Evolutionary conservation across 1,139 yeast species (phyloP), one percentile per base, ranked within the genome.

Genomic region (Hyphopichia khmerensis): DNA sequence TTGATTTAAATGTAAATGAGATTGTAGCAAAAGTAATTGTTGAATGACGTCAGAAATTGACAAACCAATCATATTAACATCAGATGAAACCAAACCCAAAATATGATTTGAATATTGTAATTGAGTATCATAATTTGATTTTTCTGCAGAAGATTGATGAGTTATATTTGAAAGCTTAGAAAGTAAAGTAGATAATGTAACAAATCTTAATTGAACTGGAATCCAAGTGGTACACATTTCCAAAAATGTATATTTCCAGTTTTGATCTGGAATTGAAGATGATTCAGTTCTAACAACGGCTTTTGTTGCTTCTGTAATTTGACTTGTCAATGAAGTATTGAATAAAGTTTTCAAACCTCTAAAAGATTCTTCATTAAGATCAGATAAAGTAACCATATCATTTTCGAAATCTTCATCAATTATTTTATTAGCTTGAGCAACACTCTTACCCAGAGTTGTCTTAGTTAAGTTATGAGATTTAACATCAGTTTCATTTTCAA

Each of bases 161-260:
- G 68, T 49, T 3, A 60, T 43, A 3, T 47, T 39, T 9, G 51
- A 46, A 41, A 77, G 62, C 17, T 60, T 60, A 3, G 61, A 43
- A 26, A 79, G 63, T 35, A 79, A 57, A 13, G 79, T 69, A 13
- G 64, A 60, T 40, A 87, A 70, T 4, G 87, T 78, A 34, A 85
- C 69, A 60, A 88, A 91, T 49, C 99, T 72, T 47, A 89, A 69
- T 57, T 90, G 97, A 15, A 93, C 96, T 0, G 96, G 98, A 7
- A 89, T 79, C 81, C 93, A 89, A 36, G 80, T 77, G 10, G 89
- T 80, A 45, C 88, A 78, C 49, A 82, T 69, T 48, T 82, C 85
- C 39, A 88, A 65, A 42, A 90, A 70, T 3, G 72, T 62, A 23
- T 75, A 69, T 2, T 80, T 71, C 91, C 91, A 84, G 43, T 49